These are phyloP conservation scores for Claviceps arundinis DNA, from an alignment of 2,329 filamentous ascomycete genomes.

Conservation along the genomic window DNA sequence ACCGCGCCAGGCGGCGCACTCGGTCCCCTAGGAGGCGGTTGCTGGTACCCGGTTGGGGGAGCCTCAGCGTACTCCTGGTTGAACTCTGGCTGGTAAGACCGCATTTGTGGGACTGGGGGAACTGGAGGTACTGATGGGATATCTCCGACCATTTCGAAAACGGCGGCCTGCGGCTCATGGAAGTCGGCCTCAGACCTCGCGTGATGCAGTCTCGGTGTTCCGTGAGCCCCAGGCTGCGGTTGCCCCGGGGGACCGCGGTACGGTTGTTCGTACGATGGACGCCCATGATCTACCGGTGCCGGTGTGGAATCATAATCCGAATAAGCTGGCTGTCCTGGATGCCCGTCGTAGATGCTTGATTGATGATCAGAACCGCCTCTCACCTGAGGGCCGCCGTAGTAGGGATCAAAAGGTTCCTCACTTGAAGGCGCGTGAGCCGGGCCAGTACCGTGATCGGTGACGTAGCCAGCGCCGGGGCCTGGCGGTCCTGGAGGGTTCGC, in stretches of 20 bases:
- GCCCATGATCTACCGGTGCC: conserved; percentile 16
- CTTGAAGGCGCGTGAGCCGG: conserved; percentile 20
- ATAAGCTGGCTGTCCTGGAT: conserved; percentile 14
- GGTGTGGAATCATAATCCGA: conserved; percentile 32
- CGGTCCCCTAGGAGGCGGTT: conserved; percentile 17
- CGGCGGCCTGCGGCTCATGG: conserved; percentile 48
- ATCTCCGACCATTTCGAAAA: conserved; percentile 62
- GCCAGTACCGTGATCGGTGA: neutral
- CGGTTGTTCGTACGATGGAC: conserved; percentile 35
- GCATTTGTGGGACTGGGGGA: conserved; percentile 26
- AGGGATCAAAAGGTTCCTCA: conserved; percentile 41
- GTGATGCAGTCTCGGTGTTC: conserved; percentile 40
- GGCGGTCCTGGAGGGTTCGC: conserved; percentile 12
- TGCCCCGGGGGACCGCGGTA: conserved; percentile 27
- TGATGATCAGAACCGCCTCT: conserved; percentile 15
- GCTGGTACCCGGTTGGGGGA: conserved; percentile 13
- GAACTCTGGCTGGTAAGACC: conserved; percentile 16
- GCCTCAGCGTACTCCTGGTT: conserved; percentile 12
- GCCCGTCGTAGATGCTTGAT: conserved; percentile 10
- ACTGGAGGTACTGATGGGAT: conserved; percentile 37
- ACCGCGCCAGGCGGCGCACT: conserved; percentile 18
- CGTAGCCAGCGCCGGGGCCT: neutral
- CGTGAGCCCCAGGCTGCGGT: conserved; percentile 36
- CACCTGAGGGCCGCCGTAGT: conserved; percentile 30
- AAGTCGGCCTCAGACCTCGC: conserved; percentile 57